Evolutionary conservation across 2,329 filamentous ascomycete species (phyloP).

Genomic region (Proliferodiscus dingleyae): DNA sequence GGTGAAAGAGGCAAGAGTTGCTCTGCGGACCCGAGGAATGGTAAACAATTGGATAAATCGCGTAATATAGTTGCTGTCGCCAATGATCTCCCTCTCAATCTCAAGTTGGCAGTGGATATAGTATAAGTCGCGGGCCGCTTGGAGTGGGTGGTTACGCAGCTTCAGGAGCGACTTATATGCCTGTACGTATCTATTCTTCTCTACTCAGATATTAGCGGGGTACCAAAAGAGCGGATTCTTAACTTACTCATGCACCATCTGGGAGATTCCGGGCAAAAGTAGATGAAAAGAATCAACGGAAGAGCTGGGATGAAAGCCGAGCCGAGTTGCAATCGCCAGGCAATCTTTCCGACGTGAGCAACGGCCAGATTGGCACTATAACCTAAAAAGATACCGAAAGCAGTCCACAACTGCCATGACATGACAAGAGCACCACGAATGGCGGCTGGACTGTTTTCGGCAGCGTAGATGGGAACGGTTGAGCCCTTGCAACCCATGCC

Average conservation of each 20-base stretch:
- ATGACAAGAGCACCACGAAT: slow-evolving; percentile 54
- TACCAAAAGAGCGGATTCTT: background rate
- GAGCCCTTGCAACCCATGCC: slow-evolving; percentile 57
- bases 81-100: slow-evolving; percentile 37
- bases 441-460: slow-evolving; percentile 48
- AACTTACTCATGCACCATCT: slow-evolving; percentile 54
- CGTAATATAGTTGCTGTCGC: slow-evolving; percentile 47
- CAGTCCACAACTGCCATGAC: slow-evolving; percentile 48
- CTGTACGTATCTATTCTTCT: slow-evolving; percentile 49
- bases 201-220: slow-evolving; percentile 11
- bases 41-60: slow-evolving; percentile 65
- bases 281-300: slow-evolving; percentile 52
- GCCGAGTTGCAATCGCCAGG: slow-evolving; percentile 60
- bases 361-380: slow-evolving; percentile 61
- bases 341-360: slow-evolving; percentile 50
- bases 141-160: slow-evolving; percentile 53
- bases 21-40: slow-evolving; percentile 63
- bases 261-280: slow-evolving; percentile 59
- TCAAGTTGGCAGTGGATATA: slow-evolving; percentile 51
- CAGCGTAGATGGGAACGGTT: slow-evolving; percentile 47
- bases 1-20: slow-evolving; percentile 69
- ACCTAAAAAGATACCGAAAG: slow-evolving; percentile 63
- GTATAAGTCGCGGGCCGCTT: slow-evolving; percentile 59
- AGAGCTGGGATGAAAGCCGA: slow-evolving; percentile 62
- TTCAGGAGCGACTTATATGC: slow-evolving; percentile 53